Conservation (phyloP, 2,329 filamentous ascomycete species). For the Fusarium duplospermum region DNA sequence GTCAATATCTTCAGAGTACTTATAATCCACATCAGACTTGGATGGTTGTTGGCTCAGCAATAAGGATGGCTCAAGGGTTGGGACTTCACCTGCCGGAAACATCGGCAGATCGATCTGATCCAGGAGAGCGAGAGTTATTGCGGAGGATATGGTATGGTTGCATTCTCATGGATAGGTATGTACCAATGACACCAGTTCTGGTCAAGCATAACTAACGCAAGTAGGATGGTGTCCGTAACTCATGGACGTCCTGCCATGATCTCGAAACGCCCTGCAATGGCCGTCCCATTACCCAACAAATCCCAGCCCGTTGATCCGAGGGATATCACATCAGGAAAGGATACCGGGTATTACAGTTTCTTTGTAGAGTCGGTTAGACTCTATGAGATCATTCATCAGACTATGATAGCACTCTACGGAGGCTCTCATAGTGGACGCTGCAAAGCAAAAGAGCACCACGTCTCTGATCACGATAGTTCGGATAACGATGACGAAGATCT, state of each 20-base stretch:
- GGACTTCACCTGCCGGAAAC: constrained; percentile 58
- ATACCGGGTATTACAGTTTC: constrained; percentile 41
- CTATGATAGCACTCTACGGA: constrained; percentile 46
- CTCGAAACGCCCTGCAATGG: constrained; percentile 39
- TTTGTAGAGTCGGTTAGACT: constrained; percentile 51
- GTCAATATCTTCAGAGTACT: constrained; percentile 62
- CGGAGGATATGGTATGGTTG: constrained; percentile 53
- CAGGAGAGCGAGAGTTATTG: constrained; percentile 42
- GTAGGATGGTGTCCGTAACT: constrained; percentile 51
- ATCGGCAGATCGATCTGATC: constrained; percentile 37
- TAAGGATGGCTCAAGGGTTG: constrained; percentile 59
- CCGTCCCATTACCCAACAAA: constrained; percentile 44
- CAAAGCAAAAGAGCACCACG: constrained; percentile 15
- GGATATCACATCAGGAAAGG: not conserved
- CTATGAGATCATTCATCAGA: constrained; percentile 52
- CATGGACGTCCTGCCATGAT: constrained; percentile 53
- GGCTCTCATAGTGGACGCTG: constrained; percentile 5
- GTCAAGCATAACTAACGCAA: not conserved
- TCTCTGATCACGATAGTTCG: not conserved
- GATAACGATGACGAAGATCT: constrained; percentile 44
- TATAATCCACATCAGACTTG: constrained; percentile 60
- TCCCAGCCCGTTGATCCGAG: not conserved
- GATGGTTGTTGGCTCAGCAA: constrained; percentile 60
- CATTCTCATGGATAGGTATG: constrained; percentile 53
- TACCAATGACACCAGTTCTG: not conserved